Conservation (phyloP, 305 asterid species). For the Petunia hybrid region DNA sequence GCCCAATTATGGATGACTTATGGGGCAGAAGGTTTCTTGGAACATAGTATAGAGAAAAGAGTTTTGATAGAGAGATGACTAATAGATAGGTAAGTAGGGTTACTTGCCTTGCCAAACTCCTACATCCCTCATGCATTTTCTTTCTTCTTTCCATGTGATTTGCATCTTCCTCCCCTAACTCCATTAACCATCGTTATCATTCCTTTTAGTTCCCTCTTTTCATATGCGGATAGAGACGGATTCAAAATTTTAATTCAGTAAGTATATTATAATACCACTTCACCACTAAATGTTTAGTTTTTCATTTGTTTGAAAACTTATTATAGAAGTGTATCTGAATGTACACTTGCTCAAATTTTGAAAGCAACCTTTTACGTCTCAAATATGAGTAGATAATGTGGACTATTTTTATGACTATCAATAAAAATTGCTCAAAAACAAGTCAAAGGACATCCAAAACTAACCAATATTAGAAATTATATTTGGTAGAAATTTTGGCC, state of each 20-base stretch:
- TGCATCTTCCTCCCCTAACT: not conserved
- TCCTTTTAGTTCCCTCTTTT: conserved; percentile 25
- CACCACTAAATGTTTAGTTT: no score
- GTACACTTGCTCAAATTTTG: not conserved
- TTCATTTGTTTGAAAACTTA: no score
- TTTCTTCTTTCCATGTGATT: conserved; percentile 21
- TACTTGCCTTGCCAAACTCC: conserved; percentile 26
- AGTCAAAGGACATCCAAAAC: not conserved
- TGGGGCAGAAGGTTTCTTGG: conserved; percentile 34
- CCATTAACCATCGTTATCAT: conserved; percentile 18
- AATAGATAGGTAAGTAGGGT: conserved; percentile 17
- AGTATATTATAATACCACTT: not conserved
- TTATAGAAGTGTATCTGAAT: no score
- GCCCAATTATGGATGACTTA: conserved; percentile 14
- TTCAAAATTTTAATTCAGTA: not conserved
- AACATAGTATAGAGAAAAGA: conserved; percentile 24
- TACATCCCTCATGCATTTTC: conserved; percentile 29
- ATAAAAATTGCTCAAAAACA: not conserved
- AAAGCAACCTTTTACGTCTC: not conserved
- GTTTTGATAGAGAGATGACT: not conserved
- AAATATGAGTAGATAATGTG: conserved; percentile 3
- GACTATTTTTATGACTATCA: not conserved
- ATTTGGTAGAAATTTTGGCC: not conserved
- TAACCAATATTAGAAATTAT: not conserved
- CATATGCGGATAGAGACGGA: not conserved